A percentile compares a stretch with the other conserved stretches of the same genome.
phyloP scores from a whole-genome alignment of 805 yeast species.

The Suhomyces pyralidae region DNA sequence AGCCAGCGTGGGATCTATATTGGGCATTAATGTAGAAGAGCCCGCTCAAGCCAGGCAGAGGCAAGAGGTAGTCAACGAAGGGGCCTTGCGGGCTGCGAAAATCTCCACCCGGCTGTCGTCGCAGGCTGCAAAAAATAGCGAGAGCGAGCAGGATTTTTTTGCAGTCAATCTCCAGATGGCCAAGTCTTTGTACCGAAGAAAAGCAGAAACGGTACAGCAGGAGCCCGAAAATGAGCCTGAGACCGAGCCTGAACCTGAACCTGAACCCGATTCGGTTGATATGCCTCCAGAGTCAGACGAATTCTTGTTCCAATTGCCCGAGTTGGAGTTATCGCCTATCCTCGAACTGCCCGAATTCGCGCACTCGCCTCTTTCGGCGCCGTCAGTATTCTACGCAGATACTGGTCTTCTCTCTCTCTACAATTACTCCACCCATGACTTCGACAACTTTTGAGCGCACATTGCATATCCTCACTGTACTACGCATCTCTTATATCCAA shows the following conservation, averaged over 20 bases:
- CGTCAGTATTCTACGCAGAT: not conserved
- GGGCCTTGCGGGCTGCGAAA: conserved; percentile 2
- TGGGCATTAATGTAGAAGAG: not conserved
- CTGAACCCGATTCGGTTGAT: not conserved
- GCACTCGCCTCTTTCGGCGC: not conserved
- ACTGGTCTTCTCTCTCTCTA: not conserved
- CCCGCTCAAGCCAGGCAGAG: not conserved
- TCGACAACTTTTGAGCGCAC: not conserved
- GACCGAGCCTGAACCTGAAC: not conserved
- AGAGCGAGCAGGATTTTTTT: conserved; percentile 14
- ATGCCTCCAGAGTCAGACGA: not conserved
- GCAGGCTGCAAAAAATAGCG: conserved; percentile 1
- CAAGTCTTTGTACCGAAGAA: not conserved
- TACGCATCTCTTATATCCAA: not conserved
- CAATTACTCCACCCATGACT: not conserved
- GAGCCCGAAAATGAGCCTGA: not conserved
- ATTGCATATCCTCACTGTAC: not conserved
- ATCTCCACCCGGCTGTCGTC: not conserved
- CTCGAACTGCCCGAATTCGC: not conserved
- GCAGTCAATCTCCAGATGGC: conserved; percentile 20
- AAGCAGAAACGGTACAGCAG: not conserved
- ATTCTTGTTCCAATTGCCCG: not conserved
- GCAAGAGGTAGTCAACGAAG: not conserved
- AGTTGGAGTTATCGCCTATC: not conserved
- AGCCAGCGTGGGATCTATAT: not conserved